Conservation (phyloP, 1,139 yeast genomes). For the Pneumocystis canis region DNA sequence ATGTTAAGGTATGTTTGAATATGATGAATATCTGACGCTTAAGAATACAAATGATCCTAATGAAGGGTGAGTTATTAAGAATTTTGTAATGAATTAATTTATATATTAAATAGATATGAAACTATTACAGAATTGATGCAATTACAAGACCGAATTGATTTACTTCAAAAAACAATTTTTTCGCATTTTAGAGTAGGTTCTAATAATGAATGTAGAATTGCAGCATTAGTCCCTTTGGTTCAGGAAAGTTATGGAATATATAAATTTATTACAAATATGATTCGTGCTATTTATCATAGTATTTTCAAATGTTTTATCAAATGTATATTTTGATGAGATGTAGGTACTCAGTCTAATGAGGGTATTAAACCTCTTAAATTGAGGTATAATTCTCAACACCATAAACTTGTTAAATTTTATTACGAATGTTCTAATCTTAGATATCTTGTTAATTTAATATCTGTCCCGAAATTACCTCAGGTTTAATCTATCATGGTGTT, state of each 20-base stretch:
- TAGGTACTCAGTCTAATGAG: conserved; percentile 54
- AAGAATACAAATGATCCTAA: conserved; percentile 85
- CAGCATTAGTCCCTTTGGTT: conserved; percentile 80
- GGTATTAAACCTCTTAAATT: conserved; percentile 62
- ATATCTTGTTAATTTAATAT: conserved; percentile 67
- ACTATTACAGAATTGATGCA: conserved; percentile 74
- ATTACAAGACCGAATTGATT: conserved; percentile 72
- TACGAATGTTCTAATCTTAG: conserved; percentile 81
- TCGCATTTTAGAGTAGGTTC: conserved; percentile 54
- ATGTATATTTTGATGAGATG: conserved; percentile 24
- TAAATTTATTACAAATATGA: conserved; percentile 78
- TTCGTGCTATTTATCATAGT: conserved; percentile 57
- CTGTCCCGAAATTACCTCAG: conserved; percentile 63
- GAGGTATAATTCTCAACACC: conserved; percentile 67
- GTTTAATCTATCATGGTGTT: conserved; percentile 3
- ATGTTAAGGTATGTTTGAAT: conserved; percentile 53
- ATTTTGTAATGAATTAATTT: not conserved
- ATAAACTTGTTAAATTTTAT: conserved; percentile 66
- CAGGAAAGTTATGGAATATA: conserved; percentile 91
- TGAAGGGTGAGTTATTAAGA: conserved; percentile 40
- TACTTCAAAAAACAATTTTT: conserved; percentile 62
- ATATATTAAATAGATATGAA: conserved; percentile 35
- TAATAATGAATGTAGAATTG: conserved; percentile 64
- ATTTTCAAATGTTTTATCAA: not conserved
- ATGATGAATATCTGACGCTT: conserved; percentile 82